Conservation (phyloP, 129 eudicot genomes). For the Saposhnikovia divaricata region DNA sequence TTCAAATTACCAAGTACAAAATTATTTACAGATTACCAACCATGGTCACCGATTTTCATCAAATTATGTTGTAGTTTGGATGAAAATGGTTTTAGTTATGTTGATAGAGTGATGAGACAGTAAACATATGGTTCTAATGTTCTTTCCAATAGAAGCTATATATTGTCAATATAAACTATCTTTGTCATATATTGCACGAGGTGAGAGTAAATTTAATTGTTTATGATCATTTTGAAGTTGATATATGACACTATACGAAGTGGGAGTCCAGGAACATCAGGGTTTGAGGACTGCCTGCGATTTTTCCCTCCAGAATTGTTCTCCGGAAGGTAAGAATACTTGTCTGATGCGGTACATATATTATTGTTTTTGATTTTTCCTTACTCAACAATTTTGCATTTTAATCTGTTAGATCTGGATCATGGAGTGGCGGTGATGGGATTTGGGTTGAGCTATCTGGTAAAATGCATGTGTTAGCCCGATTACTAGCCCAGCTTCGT, state of each 20-base stretch:
- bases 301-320: constrained; percentile 94
- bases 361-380: constrained; percentile 8
- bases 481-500: constrained; percentile 76
- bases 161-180: too few relatives aligned
- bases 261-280: constrained; percentile 88
- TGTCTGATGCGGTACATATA: background rate
- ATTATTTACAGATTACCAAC: background rate
- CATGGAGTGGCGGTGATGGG: constrained; percentile 98
- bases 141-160: background rate
- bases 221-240: constrained; percentile 43
- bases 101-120: background rate
- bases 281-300: constrained; percentile 79
- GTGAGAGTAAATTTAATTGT: constrained; percentile 14
- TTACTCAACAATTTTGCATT: constrained; percentile 1
- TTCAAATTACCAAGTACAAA: background rate
- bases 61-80: background rate
- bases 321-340: constrained; percentile 64
- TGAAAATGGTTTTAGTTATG: background rate
- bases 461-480: constrained; percentile 91
- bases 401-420: constrained; percentile 74
- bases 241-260: constrained; percentile 85
- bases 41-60: background rate
- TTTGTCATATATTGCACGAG: background rate
- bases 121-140: background rate
- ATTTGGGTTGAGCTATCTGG: constrained; percentile 95